Evolutionary conservation across 352 stramenopile species (phyloP).

Genomic region (Phytophthora fragariaefolia): DNA sequence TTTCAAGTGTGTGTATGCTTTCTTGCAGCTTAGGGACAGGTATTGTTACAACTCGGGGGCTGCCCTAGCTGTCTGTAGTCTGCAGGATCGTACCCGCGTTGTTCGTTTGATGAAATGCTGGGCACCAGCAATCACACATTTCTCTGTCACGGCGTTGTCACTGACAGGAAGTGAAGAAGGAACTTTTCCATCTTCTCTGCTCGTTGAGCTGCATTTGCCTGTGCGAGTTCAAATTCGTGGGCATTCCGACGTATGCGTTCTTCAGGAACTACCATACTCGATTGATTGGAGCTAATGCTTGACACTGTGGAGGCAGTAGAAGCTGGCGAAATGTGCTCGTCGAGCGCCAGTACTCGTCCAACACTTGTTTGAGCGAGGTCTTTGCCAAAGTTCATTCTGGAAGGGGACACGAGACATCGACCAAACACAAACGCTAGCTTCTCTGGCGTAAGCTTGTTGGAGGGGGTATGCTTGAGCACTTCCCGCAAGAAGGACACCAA

Average conservation of each 20-base stretch:
- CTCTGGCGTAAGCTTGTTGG: slow-evolving; percentile 76
- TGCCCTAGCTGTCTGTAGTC: slow-evolving; percentile 12
- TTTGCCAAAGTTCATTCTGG: slow-evolving; percentile 32
- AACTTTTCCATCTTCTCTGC: slow-evolving; percentile 80
- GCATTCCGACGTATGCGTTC: slow-evolving; percentile 65
- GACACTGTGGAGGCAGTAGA: slow-evolving; percentile 54
- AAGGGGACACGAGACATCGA: slow-evolving; percentile 69
- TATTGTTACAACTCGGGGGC: slow-evolving; percentile 36
- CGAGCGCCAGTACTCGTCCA: slow-evolving; percentile 25
- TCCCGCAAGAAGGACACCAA: slow-evolving; percentile 97
- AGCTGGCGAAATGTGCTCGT: slow-evolving; percentile 31
- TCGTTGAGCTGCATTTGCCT: slow-evolving; percentile 58
- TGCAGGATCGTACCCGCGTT: slow-evolving; percentile 21
- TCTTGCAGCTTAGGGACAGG: slow-evolving; percentile 12
- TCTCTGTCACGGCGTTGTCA: slow-evolving; percentile 44
- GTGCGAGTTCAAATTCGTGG: slow-evolving; percentile 58
- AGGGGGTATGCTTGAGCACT: slow-evolving; percentile 76
- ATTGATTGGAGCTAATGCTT: slow-evolving; percentile 35
- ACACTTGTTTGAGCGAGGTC: slow-evolving; percentile 13
- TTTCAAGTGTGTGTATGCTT: slow-evolving; percentile 26
- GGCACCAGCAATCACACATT: slow-evolving; percentile 8
- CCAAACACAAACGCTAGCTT: slow-evolving; percentile 82
- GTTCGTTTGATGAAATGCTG: slow-evolving; percentile 17
- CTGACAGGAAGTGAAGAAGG: slow-evolving; percentile 72
- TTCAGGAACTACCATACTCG: slow-evolving; percentile 52